phyloP scores from a whole-genome alignment of 371 early-diverging fungal genomes.

The Gilbertella persicaria region DNA sequence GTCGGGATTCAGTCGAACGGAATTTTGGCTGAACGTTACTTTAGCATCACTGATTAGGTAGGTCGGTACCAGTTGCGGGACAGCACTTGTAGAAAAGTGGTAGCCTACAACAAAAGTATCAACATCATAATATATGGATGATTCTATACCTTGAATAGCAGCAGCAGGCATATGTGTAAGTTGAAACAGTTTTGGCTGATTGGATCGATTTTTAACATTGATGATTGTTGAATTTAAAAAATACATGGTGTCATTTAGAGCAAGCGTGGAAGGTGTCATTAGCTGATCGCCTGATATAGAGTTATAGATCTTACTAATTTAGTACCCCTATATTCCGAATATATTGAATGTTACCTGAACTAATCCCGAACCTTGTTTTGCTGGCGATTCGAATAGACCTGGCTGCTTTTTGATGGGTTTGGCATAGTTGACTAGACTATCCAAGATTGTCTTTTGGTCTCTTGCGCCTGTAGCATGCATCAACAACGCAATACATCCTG shows the following conservation, averaged over 20 bases:
- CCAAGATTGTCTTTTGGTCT: slow-evolving; percentile 16
- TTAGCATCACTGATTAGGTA: not conserved
- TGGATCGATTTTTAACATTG: slow-evolving; percentile 6
- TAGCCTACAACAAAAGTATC: slow-evolving; percentile 9
- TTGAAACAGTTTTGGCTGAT: not conserved
- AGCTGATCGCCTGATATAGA: slow-evolving; percentile 4
- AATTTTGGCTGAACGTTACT: slow-evolving; percentile 1
- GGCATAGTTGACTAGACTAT: slow-evolving; percentile 35
- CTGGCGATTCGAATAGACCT: slow-evolving; percentile 23
- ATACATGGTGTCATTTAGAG: slow-evolving; percentile 21
- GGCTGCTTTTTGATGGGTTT: slow-evolving; percentile 13
- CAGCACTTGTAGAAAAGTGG: slow-evolving; percentile 7
- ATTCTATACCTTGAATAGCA: slow-evolving; percentile 5
- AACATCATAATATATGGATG: not conserved
- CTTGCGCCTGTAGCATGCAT: slow-evolving; percentile 35
- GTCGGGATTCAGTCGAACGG: not conserved
- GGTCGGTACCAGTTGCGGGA: slow-evolving; percentile 2
- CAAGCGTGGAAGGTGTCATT: slow-evolving; percentile 9
- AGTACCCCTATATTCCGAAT: not conserved
- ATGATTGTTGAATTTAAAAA: not conserved
- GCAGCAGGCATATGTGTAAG: not conserved
- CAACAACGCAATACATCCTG: slow-evolving; percentile 58
- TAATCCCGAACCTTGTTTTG: slow-evolving; percentile 59
- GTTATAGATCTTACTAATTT: slow-evolving; percentile 8
- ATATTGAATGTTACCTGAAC: too few species aligned